phyloP scores from a whole-genome alignment of 306 rosid species.

The Herpetospermum pedunculosum region DNA sequence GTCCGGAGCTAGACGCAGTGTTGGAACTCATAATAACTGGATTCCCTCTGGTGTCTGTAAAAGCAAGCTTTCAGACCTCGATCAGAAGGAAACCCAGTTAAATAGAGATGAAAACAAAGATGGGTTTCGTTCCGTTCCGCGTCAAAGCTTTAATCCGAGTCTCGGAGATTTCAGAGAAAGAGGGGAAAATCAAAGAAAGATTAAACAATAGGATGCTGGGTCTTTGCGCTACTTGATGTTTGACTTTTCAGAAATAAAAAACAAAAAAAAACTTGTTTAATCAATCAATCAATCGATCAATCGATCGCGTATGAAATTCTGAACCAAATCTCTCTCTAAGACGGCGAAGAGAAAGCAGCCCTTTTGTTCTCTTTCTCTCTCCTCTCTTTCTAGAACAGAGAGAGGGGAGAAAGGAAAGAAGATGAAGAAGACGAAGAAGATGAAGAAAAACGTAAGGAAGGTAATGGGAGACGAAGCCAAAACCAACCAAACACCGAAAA shows the following conservation, averaged over 20 bases:
- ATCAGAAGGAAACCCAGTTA: slow-evolving; percentile 7
- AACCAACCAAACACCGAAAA: neutral
- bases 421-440: neutral
- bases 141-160: neutral
- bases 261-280: neutral
- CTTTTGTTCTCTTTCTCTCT: slow-evolving; percentile 1
- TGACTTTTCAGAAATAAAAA: neutral
- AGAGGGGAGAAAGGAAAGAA: neutral
- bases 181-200: neutral
- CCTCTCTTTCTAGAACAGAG: slow-evolving; percentile 6
- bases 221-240: neutral
- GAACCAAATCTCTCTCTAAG: too few species aligned
- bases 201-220: neutral
- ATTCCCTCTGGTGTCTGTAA: neutral
- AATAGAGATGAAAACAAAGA: neutral
- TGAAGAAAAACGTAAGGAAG: neutral
- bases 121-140: slow-evolving; percentile 10
- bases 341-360: slow-evolving; percentile 1
- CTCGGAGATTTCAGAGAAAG: slow-evolving; percentile 2
- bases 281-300: too few species aligned
- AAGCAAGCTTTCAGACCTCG: neutral
- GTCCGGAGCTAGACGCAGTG: slow-evolving; percentile 65
- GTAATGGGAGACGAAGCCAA: neutral
- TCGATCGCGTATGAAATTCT: too few species aligned
- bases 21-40: slow-evolving; percentile 26